Evolutionary conservation across 2,329 filamentous ascomycete genomes (phyloP).

Genomic region (Colletotrichum camelliae): DNA sequence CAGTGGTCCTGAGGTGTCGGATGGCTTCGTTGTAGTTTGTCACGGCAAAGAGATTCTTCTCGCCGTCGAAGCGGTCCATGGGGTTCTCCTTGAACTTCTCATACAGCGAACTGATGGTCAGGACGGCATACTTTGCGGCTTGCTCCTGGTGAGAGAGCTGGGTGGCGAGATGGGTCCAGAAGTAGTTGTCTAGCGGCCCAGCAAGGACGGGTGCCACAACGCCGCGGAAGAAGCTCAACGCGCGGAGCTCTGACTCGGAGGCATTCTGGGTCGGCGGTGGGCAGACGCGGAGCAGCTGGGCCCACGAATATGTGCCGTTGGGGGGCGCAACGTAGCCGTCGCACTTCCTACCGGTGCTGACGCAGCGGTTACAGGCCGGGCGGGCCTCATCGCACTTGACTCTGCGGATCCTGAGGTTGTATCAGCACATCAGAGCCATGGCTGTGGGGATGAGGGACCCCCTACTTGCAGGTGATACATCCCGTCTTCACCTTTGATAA

Average conservation of each 20-base stretch:
- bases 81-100: constrained; percentile 31
- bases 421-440: neutral
- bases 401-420: constrained; percentile 27
- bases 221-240: constrained; percentile 42
- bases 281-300: constrained; percentile 34
- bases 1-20: constrained; percentile 31
- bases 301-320: constrained; percentile 33
- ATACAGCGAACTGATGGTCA: constrained; percentile 45
- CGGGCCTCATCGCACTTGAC: constrained; percentile 37
- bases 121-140: constrained; percentile 40
- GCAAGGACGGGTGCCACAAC: constrained; percentile 40
- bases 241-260: constrained; percentile 33
- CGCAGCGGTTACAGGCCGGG: constrained; percentile 32
- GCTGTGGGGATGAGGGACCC: neutral
- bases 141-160: constrained; percentile 42
- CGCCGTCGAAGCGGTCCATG: neutral
- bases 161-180: constrained; percentile 45
- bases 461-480: constrained; percentile 30
- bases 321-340: constrained; percentile 32
- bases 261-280: constrained; percentile 26
- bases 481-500: constrained; percentile 27
- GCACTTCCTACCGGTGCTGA: constrained; percentile 30
- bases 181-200: constrained; percentile 40
- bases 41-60: constrained; percentile 36
- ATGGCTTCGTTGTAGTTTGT: constrained; percentile 48